Evolutionary conservation across 2,329 filamentous ascomycete species (phyloP).

Genomic region (Colletotrichum costaricense): DNA sequence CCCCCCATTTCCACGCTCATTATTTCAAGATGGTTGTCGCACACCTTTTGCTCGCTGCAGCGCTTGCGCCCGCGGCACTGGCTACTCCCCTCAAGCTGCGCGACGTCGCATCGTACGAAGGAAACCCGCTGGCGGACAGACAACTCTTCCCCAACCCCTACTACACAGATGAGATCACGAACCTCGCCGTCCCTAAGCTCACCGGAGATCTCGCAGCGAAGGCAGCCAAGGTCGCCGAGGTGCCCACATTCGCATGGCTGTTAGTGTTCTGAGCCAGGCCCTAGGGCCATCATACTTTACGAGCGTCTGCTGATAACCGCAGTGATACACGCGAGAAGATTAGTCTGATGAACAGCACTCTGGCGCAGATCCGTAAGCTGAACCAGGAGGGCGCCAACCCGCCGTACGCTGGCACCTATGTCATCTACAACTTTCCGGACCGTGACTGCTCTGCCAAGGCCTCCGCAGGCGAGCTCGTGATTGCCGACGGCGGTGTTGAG

Average conservation of each 20-base stretch:
- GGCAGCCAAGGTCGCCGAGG: slow-evolving; percentile 42
- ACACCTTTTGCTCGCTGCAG: slow-evolving; percentile 27
- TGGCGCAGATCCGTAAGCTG: slow-evolving; percentile 41
- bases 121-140: slow-evolving; percentile 49
- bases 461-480: slow-evolving; percentile 47
- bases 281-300: neutral
- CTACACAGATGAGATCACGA: slow-evolving; percentile 51
- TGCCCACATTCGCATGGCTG: slow-evolving; percentile 46
- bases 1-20: neutral
- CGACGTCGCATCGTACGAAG: slow-evolving; percentile 42
- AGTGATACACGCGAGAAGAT: slow-evolving; percentile 48
- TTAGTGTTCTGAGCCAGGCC: slow-evolving; percentile 26
- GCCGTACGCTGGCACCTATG: slow-evolving; percentile 44
- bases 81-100: slow-evolving; percentile 28
- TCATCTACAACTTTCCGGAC: slow-evolving; percentile 52
- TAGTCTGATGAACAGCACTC: slow-evolving; percentile 43
- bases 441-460: slow-evolving; percentile 50
- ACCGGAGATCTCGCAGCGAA: slow-evolving; percentile 55
- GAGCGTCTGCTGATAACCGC: neutral
- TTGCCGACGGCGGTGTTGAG: slow-evolving; percentile 43
- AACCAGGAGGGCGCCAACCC: slow-evolving; percentile 36
- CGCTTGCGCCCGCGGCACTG: slow-evolving; percentile 25
- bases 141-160: slow-evolving; percentile 51
- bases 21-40: slow-evolving; percentile 4
- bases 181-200: slow-evolving; percentile 64